These are phyloP conservation scores for Pythium plurisporium DNA, from an alignment of 352 stramenopile species.

Conservation along the genomic window DNA sequence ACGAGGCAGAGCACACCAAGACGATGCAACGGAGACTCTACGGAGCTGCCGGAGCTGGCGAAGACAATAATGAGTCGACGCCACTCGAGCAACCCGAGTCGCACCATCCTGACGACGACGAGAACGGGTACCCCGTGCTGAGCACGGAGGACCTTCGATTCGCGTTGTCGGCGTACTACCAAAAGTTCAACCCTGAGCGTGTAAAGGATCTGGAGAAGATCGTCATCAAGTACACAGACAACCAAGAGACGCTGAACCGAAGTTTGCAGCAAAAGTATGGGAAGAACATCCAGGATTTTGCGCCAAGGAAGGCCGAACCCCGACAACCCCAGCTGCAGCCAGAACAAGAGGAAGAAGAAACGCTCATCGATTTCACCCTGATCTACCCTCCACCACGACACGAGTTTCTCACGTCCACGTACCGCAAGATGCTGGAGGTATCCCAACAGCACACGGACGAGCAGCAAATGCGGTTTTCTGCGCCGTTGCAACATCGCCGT, in stretches of 20 bases:
- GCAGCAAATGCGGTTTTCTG: conserved; percentile 75
- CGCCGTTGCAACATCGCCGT: conserved; percentile 69
- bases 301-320: not conserved
- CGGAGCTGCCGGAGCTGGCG: conserved; percentile 16
- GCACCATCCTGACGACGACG: conserved; percentile 4
- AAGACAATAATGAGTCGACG: conserved; percentile 13
- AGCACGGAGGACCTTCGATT: conserved; percentile 31
- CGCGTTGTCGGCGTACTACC: conserved; percentile 53
- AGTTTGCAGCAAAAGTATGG: conserved; percentile 70
- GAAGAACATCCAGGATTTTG: conserved; percentile 47
- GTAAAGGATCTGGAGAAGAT: conserved; percentile 71
- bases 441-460: conserved; percentile 77
- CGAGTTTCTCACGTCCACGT: conserved; percentile 45
- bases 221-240: conserved; percentile 55
- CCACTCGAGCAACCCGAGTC: conserved; percentile 26
- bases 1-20: conserved; percentile 62
- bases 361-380: conserved; percentile 58
- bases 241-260: conserved; percentile 58
- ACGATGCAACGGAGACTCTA: conserved; percentile 65
- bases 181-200: conserved; percentile 47
- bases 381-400: conserved; percentile 55
- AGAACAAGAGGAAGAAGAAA: conserved; percentile 31
- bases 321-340: not conserved
- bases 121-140: conserved; percentile 17
- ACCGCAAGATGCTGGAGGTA: conserved; percentile 75